A percentile compares a stretch with the other conserved stretches of the same genome.
phyloP scores from a whole-genome alignment of 1,284 basidiomycete genomes.

The Golubevia pallescens region DNA sequence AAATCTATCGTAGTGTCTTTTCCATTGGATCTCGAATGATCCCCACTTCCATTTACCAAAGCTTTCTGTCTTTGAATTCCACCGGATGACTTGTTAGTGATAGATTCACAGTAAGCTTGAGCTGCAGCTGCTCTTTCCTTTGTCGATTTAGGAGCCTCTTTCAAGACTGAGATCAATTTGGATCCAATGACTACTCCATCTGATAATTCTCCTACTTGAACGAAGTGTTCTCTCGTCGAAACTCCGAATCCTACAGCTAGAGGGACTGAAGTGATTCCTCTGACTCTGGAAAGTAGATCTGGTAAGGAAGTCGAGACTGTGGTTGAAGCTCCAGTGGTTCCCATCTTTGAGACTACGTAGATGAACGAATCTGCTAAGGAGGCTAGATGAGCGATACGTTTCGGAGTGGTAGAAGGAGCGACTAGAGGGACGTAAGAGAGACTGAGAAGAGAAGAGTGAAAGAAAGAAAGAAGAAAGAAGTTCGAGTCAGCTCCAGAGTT shows the following conservation, averaged over 20 bases:
- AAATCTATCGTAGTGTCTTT: neutral
- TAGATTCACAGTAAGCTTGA: conserved; percentile 41
- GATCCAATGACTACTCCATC: conserved; percentile 95
- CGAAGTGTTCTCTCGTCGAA: conserved; percentile 87
- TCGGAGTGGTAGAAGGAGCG: conserved; percentile 52
- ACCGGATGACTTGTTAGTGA: conserved; percentile 51
- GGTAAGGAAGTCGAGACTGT: conserved; percentile 67
- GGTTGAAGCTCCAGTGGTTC: conserved; percentile 90
- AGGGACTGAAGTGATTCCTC: conserved; percentile 72
- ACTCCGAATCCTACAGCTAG: conserved; percentile 97
- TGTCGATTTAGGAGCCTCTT: conserved; percentile 71
- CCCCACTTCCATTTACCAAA: conserved; percentile 15
- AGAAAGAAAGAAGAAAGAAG: neutral
- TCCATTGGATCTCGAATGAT: too few relatives aligned
- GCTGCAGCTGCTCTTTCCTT: conserved; percentile 45
- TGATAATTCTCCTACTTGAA: conserved; percentile 78
- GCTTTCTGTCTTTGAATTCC: conserved; percentile 44
- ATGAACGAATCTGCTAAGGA: conserved; percentile 61
- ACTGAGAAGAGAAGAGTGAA: conserved; percentile 13
- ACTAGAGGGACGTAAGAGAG: conserved; percentile 62
- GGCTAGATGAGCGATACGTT: conserved; percentile 52
- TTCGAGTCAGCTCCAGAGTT: neutral
- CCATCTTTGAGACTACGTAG: conserved; percentile 76
- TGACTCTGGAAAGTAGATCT: conserved; percentile 61
- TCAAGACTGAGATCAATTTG: conserved; percentile 80